A percentile compares a stretch with the other conserved stretches of the same genome.
These are phyloP conservation scores for Ruellia speciosa DNA, from an alignment of 305 asterid species.

Conservation along the genomic window DNA sequence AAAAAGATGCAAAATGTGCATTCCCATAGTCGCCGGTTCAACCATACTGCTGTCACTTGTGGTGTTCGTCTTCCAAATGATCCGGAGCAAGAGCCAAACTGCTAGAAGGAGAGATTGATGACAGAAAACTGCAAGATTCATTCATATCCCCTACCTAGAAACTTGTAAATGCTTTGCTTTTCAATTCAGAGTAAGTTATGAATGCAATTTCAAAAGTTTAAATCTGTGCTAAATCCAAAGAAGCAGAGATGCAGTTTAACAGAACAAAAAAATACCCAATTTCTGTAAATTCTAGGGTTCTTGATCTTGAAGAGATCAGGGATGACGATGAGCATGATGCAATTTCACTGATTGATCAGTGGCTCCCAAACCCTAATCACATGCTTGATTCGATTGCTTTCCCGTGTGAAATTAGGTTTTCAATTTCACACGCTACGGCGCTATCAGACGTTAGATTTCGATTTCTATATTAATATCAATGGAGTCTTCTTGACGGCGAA, in stretches of 20 bases:
- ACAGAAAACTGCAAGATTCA: background rate
- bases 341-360: background rate
- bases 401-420: slow-evolving; percentile 5
- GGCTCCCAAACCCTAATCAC: background rate
- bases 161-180: too few relatives aligned
- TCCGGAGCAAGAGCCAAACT: slow-evolving; percentile 38
- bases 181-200: too few relatives aligned
- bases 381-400: slow-evolving; percentile 3
- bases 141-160: background rate
- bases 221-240: too few relatives aligned
- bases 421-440: slow-evolving; percentile 4
- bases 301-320: background rate
- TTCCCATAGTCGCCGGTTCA: slow-evolving; percentile 66
- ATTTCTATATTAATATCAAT: background rate
- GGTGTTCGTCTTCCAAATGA: slow-evolving; percentile 46
- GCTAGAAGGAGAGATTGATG: slow-evolving; percentile 35
- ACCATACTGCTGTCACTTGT: slow-evolving; percentile 53
- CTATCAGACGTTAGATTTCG: background rate
- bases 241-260: too few relatives aligned
- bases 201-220: background rate
- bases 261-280: too few relatives aligned
- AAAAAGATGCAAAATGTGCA: slow-evolving; percentile 35
- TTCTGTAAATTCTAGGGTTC: background rate
- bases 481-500: slow-evolving; percentile 12
- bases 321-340: background rate